Evolutionary conservation across 2,329 filamentous ascomycete species (phyloP), one percentile per base, ranked within the genome.

Genomic region (Calonectria multiphialidica): DNA sequence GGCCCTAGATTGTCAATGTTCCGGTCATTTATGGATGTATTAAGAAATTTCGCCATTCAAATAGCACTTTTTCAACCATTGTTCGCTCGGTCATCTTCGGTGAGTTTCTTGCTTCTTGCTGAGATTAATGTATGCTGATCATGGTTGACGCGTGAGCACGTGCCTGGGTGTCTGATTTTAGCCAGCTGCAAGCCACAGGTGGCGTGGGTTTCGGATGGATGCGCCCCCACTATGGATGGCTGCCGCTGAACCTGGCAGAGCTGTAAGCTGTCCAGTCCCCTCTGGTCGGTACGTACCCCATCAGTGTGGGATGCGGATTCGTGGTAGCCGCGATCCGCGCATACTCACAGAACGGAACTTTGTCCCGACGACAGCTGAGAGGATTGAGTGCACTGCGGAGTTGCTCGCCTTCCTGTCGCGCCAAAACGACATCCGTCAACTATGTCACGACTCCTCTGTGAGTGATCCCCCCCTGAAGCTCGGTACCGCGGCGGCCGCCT

Each of bases 371-470:
- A 76, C 44, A 66, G 59, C 62, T 66, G 23, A n/a, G 53, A 71
- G 68, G 53, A 71, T 71, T 66, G 68, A 78, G 55, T 57, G 64
- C 40, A 49, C 49, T 16, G 37, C 30, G 28, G 37, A 62, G 63
- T 33, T 21, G 18, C 28, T 40, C 21, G 35, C 62, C 53, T 47
- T 50, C 70, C 55, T 42, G 68, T 78, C 70, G 71, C 72, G 59
- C 62, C n/a, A 37, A 71, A 71, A 62, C 10, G 44, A 47, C 63
- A 57, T 28, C 16, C 5, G 2, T 37, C 35, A 66, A 74, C 72
- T 74, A 90, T 90, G 89, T 87, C 89, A 80, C 87, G 88, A 79
- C 81, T 90, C 77, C 81, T 90, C 62, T 87, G 89, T 90, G 81
- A 83, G 88, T 81, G 30, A n/a, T 57, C 45, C 8, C n/a, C 15